Base-by-base conservation (phyloP, 2,329 filamentous ascomycete genomes). In the Apiospora pterosperma region DNA sequence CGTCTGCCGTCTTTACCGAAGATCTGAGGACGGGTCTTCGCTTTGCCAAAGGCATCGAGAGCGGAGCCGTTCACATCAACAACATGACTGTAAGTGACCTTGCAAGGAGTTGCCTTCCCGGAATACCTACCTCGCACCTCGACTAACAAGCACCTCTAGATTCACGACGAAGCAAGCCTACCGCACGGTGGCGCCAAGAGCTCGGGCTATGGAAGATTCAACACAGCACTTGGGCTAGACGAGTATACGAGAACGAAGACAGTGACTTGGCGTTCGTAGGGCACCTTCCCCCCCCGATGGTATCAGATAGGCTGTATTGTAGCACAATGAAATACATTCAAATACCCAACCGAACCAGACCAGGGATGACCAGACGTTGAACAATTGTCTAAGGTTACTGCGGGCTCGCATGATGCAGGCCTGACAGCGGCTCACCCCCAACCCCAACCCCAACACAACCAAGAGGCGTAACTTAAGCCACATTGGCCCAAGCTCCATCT, bases 1-100 rank as follows among this genome's bases (percentile, higher is more conserved):
- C 83, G 4, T 84, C 84, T 2, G 84, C 88, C 0, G 82, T 92
- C 6, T 92, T 90, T 73, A 91, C 89, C 0, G 79, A 84, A 71
- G 84, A 89, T 71, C 75, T 91, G 62, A 78, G 82, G 69, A 77
- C 78, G 5, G 85, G 82, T 0, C 67, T 88, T 62, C 78, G 81
- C 21, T 76, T 88, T 36, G 84, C 85, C 4, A 81, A 77, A 69
- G 77, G 80, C 66, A 82, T 88, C 60, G 81, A 91, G 65, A 82
- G 81, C 21, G 90, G 90, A 14, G 78, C 76, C 41, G 79, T 79
- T 34, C 79, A 81, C 64, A 75, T 82, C 65, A 82, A 82, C 62
- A 76, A 76, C 62, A 79, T 80, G 69, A 79, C 79, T 1, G 73
- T n/a, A n/a, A n/a, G n/a, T n/a, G n/a, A n/a, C n/a, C n/a, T n/a